These are phyloP conservation scores for Blepharisma japonicum DNA, from an alignment of 73 alveolate species.

Conservation along the genomic window DNA sequence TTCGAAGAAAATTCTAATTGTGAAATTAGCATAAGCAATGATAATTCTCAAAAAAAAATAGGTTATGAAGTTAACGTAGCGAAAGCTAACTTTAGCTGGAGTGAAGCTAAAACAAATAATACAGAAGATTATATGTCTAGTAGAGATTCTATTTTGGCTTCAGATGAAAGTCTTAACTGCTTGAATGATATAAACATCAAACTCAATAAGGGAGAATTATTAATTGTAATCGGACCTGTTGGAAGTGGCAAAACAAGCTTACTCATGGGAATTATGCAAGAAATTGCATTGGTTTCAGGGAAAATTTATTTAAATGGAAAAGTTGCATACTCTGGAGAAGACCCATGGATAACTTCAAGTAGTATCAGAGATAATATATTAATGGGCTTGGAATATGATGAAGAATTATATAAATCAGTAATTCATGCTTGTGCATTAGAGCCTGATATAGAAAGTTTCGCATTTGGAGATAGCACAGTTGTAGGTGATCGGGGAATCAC, in stretches of 20 bases:
- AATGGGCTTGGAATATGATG: constrained; percentile 70
- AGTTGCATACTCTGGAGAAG: constrained; percentile 67
- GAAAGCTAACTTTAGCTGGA: background rate
- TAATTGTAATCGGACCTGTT: constrained; percentile 18
- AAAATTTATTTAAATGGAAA: constrained; percentile 36
- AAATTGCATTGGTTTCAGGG: constrained; percentile 33
- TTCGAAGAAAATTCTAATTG: no score
- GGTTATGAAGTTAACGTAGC: background rate
- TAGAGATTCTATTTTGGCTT: no score
- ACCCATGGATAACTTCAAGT: constrained; percentile 87
- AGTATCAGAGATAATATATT: constrained; percentile 91
- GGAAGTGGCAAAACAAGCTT: constrained; percentile 55
- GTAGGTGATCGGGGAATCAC: constrained; percentile 96
- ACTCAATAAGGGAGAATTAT: background rate
- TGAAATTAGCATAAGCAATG: background rate
- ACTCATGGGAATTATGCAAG: constrained; percentile 40
- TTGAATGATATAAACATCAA: background rate
- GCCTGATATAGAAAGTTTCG: constrained; percentile 77
- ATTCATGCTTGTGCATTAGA: constrained; percentile 74
- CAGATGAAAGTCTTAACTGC: no score
- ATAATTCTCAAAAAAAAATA: background rate
- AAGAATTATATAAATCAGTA: constrained; percentile 73
- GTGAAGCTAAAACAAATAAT: no score
- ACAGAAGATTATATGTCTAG: no score
- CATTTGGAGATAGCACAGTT: constrained; percentile 81